Base-by-base conservation (phyloP, 805 yeast genomes). In the Candida sphagnicola region DNA sequence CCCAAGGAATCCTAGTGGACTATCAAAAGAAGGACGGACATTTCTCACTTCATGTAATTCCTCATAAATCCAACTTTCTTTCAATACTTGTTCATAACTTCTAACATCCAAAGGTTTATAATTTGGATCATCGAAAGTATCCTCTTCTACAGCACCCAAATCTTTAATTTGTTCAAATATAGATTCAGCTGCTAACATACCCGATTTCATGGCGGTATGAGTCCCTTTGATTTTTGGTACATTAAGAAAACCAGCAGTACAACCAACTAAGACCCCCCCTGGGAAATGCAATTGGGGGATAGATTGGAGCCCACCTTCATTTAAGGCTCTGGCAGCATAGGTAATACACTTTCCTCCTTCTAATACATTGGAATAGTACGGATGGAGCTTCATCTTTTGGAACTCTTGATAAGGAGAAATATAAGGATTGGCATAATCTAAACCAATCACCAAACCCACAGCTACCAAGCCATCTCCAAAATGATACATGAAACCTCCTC, bases 211-310 rank as follows among this genome's bases (percentile, higher is more conserved):
- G 1, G 99, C 98, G 1, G 96, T 91, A 60, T 93, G 99, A 0
- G 97, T 82, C 12, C 99, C 99, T 65, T 93, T 93, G 54, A 93
- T 86, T 61, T 91, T 93, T 38, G 99, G 97, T 31, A 93, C 98
- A 57, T 93, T 93, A 78, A 93, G 77, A 61, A 93, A 91, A 1
- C 99, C 99, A 3, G 99, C 99, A 41, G 95, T 70, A 41, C 95
- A 93, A 23, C 99, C 99, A 28, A 93, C 91, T 19, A 93, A 65
- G 6, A 89, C 82, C 38, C 99, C 99, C 36, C 99, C 99, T 2
- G 98, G 98, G 75, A 93, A 93, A 48, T 82, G 70, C 39, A 93
- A 71, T 56, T 82, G 77, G 17, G 99, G 99, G 37, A 93, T 85
- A 28, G 95, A 82, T 67, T 93, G 99, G 49, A 72, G 74, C 1